Evolutionary conservation across 2,329 filamentous ascomycete genomes (phyloP).

Genomic region (Diaporthe sp.): DNA sequence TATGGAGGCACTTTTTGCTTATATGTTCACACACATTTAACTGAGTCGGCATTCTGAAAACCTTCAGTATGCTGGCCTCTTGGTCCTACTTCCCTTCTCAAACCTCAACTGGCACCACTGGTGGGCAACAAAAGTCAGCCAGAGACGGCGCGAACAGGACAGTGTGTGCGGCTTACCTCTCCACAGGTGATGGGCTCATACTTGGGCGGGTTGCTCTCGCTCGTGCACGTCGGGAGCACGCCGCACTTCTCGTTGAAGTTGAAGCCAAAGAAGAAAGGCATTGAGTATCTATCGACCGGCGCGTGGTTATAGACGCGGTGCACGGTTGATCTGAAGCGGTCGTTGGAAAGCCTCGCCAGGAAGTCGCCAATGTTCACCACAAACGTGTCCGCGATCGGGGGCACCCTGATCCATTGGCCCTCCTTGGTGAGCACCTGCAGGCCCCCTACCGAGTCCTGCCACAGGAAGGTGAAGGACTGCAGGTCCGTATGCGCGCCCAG

Average conservation of each 20-base stretch:
- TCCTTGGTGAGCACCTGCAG: conserved; percentile 59
- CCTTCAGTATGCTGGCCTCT: conserved; percentile 11
- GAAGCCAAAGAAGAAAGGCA: conserved; percentile 70
- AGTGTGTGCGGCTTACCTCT: conserved; percentile 52
- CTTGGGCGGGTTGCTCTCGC: conserved; percentile 60
- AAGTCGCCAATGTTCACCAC: conserved; percentile 69
- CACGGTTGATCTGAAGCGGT: conserved; percentile 62
- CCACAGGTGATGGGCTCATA: conserved; percentile 67
- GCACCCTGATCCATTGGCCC: conserved; percentile 59
- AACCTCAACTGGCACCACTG: conserved; percentile 52
- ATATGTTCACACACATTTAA: not conserved
- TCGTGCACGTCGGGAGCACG: conserved; percentile 63
- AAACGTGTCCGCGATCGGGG: conserved; percentile 59
- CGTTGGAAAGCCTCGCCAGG: conserved; percentile 65
- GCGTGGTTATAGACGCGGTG: conserved; percentile 64
- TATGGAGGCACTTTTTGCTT: not conserved
- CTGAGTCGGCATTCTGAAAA: too few relatives aligned
- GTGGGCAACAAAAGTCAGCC: not conserved
- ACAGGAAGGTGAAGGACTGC: conserved; percentile 63
- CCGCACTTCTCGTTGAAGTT: conserved; percentile 66
- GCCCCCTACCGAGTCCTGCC: conserved; percentile 59
- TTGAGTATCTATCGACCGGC: conserved; percentile 60
- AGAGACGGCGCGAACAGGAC: not conserved
- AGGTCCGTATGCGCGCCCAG: conserved; percentile 63
- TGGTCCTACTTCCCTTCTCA: conserved; percentile 43